Evolutionary conservation across 1,284 basidiomycete species (phyloP).

Genomic region (Boletus sp.): DNA sequence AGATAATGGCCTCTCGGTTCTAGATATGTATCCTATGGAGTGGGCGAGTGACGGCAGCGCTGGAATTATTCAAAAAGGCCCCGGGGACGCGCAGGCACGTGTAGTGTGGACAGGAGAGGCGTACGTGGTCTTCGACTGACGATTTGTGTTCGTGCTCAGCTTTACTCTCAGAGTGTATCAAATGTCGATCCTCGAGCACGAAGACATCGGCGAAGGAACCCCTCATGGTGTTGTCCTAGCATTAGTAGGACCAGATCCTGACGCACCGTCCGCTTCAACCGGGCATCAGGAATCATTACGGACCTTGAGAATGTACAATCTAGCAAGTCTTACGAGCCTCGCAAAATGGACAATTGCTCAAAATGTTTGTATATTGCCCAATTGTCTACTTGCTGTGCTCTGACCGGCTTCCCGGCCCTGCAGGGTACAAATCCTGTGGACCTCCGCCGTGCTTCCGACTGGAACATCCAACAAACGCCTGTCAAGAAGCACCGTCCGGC

Average conservation of each 20-base stretch:
- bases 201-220: slow-evolving; percentile 55
- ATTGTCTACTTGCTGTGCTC: slow-evolving; percentile 2
- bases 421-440: slow-evolving; percentile 62
- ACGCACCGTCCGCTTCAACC: slow-evolving; percentile 41
- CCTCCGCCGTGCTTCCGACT: slow-evolving; percentile 50
- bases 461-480: slow-evolving; percentile 50
- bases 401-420: slow-evolving; percentile 7
- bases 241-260: slow-evolving; percentile 61
- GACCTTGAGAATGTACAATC: slow-evolving; percentile 74
- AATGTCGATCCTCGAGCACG: slow-evolving; percentile 69
- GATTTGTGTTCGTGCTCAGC: slow-evolving; percentile 1
- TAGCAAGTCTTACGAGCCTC: slow-evolving; percentile 67
- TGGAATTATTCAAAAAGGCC: slow-evolving; percentile 53
- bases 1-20: slow-evolving; percentile 70
- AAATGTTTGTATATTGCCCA: slow-evolving; percentile 45
- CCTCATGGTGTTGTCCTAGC: slow-evolving; percentile 73
- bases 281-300: slow-evolving; percentile 53
- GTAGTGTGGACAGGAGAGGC: slow-evolving; percentile 75
- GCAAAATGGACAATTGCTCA: slow-evolving; percentile 70
- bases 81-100: slow-evolving; percentile 64
- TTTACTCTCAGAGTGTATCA: slow-evolving; percentile 58
- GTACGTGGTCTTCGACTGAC: slow-evolving; percentile 39
- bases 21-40: slow-evolving; percentile 74
- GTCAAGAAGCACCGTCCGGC: slow-evolving; percentile 56
- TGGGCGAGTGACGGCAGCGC: slow-evolving; percentile 40